Conservation (phyloP, 1,139 yeast species). For the Candida glucosophila region DNA sequence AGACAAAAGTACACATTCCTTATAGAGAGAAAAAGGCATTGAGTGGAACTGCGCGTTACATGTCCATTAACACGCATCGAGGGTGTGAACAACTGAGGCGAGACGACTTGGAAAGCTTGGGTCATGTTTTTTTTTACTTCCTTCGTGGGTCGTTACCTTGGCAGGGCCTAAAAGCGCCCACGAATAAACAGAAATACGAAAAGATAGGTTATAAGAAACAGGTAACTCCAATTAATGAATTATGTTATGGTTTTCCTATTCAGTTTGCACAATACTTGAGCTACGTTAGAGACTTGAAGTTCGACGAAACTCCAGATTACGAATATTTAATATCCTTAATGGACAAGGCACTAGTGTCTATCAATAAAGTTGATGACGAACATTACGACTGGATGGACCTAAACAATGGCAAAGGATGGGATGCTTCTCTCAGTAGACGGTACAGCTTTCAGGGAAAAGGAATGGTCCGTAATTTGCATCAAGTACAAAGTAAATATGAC, state of each 20-base stretch:
- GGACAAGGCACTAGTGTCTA: constrained; percentile 33
- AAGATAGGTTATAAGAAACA: constrained; percentile 76
- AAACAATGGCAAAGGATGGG: constrained; percentile 81
- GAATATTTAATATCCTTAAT: constrained; percentile 34
- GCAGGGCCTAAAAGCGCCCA: constrained; percentile 62
- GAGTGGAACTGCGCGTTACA: constrained; percentile 58
- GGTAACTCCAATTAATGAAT: constrained; percentile 58
- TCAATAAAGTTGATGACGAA: constrained; percentile 42
- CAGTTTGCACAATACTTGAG: constrained; percentile 74
- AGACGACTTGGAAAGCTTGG: constrained; percentile 55
- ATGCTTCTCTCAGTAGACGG: constrained; percentile 65
- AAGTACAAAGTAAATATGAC: too few relatives aligned
- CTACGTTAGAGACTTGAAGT: constrained; percentile 60
- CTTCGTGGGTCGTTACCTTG: constrained; percentile 53
- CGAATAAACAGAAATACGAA: constrained; percentile 74
- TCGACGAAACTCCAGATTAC: constrained; percentile 75
- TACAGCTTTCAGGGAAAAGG: constrained; percentile 78
- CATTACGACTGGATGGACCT: constrained; percentile 82
- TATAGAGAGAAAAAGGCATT: constrained; percentile 55
- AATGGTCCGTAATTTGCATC: too few relatives aligned
- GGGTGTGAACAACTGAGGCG: constrained; percentile 60
- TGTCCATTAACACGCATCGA: constrained; percentile 58
- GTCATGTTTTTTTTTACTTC: constrained; percentile 58
- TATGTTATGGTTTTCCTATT: constrained; percentile 62
- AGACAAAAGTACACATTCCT: constrained; percentile 51